These are phyloP conservation scores for Plectosphaerella cucumerina DNA, from an alignment of 2,329 filamentous ascomycete species.

Conservation along the genomic window DNA sequence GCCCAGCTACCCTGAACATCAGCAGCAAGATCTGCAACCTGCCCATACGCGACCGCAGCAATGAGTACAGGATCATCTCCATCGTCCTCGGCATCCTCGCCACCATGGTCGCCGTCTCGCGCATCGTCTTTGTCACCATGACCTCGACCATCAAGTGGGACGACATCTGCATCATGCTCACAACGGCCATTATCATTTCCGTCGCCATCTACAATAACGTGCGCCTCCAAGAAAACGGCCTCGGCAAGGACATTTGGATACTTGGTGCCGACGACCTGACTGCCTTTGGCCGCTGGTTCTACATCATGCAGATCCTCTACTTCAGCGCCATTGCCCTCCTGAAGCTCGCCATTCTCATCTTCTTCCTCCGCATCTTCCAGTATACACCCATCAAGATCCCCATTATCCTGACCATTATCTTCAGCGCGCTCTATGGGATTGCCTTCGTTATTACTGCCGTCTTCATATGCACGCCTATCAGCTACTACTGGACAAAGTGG, in stretches of 20 bases:
- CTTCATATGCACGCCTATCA: slow-evolving; percentile 34
- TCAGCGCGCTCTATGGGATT: slow-evolving; percentile 24
- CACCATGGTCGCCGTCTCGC: too few species aligned
- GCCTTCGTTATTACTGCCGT: slow-evolving; percentile 26
- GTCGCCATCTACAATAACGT: slow-evolving; percentile 17
- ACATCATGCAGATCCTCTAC: slow-evolving; percentile 31
- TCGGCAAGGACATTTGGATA: slow-evolving; percentile 30
- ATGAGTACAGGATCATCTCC: too few species aligned
- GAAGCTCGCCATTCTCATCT: slow-evolving; percentile 35
- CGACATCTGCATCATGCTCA: too few species aligned
- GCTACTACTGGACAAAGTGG: slow-evolving; percentile 37
- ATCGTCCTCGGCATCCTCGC: too few species aligned
- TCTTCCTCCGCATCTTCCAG: slow-evolving; percentile 39
- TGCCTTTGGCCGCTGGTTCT: slow-evolving; percentile 23
- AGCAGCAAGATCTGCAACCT: too few species aligned
- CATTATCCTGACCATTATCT: slow-evolving; percentile 24
- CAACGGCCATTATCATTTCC: slow-evolving; percentile 7
- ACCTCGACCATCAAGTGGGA: too few species aligned
- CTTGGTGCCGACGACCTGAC: slow-evolving; percentile 15
- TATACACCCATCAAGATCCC: slow-evolving; percentile 21
- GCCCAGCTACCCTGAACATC: too few species aligned
- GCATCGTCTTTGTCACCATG: too few species aligned
- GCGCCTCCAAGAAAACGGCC: slow-evolving; percentile 18
- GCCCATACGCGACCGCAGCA: too few species aligned
- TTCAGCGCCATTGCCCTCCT: slow-evolving; percentile 30